Base-by-base conservation (phyloP, 2,329 filamentous ascomycete species). In the Fusarium pilosicola region DNA sequence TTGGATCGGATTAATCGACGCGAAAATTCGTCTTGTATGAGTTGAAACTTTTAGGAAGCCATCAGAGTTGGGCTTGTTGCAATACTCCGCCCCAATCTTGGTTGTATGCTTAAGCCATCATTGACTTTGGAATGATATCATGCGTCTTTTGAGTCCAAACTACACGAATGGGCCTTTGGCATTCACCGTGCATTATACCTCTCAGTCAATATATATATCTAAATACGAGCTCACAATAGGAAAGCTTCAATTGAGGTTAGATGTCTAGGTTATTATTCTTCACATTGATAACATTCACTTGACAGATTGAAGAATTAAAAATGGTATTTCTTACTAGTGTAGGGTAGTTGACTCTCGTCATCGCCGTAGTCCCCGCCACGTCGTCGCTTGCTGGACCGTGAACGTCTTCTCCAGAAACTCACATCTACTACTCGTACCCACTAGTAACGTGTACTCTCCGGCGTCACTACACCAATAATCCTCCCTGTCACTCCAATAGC, bases 61-160 rank as follows among this genome's bases (percentile, higher is more conserved):
- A 13, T 4, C 1, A 1, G 12, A 6, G 3, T 10, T 54, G 3
- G 18, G 11, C 3, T 15, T 20, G 4, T 14, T 13, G 1, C 1
- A 24, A 24, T 51, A 20, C 3, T 24, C 15, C n/a, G 6, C 17
- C 11, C 7, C 11, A 11, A 18, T 18, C 3, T 18, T 1, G 11
- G 17, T 18, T 13, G 5, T 8, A 11, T 45, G 42, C 4, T 24
- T 5, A 24, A 17, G 2, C n/a, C n/a, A 36, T 32, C 1, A 14
- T 14, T 1, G 32, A 32, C 32, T 32, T 32, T 32, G 2, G 2
- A 3, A 7, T 32, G 6, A 32, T 32, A 13, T 13, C 12, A 2
- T 6, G 13, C 2, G 13, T 32, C 5, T 32, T 32, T 14, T 32
- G 30, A 14, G 28, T 30, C 3, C 1, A 11, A 11, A 3, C 28